phyloP scores from a whole-genome alignment of 2,329 filamentous ascomycete species.

The Thermothelomyces thermophilus region DNA sequence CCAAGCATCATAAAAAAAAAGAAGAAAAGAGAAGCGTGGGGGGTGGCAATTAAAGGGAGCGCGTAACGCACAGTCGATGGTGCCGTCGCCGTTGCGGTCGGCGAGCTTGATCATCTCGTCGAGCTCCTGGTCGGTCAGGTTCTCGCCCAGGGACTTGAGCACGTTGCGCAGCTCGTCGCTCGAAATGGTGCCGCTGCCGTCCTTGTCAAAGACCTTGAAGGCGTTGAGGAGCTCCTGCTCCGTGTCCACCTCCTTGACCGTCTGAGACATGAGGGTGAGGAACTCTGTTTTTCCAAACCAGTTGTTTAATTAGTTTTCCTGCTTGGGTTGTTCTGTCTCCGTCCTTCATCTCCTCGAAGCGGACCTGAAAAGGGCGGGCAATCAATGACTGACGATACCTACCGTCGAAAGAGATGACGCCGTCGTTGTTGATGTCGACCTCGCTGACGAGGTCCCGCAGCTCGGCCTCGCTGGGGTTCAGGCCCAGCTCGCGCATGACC shows the following conservation, averaged over 20 bases:
- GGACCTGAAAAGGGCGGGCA: too few species aligned
- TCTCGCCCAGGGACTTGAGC: constrained; percentile 59
- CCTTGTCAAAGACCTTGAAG: constrained; percentile 61
- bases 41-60: too few species aligned
- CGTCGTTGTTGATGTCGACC: constrained; percentile 58
- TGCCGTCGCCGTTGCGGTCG: constrained; percentile 57
- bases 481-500: constrained; percentile 57
- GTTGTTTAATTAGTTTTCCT: too few species aligned
- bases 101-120: constrained; percentile 61
- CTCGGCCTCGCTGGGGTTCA: constrained; percentile 56
- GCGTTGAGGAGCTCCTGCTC: constrained; percentile 60
- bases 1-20: too few species aligned
- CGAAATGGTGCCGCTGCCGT: constrained; percentile 59
- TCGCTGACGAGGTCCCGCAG: constrained; percentile 62
- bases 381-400: constrained; percentile 6
- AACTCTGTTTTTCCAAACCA: constrained; percentile 55
- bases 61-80: constrained; percentile 50
- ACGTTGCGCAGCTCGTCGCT: constrained; percentile 55
- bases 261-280: constrained; percentile 59
- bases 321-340: too few species aligned
- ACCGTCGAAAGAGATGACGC: constrained; percentile 60
- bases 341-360: too few species aligned
- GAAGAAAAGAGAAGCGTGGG: too few species aligned
- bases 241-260: constrained; percentile 55
- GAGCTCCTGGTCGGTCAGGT: constrained; percentile 57